phyloP scores from a whole-genome alignment of 1,284 basidiomycete genomes.

The Inonotus obliquus region DNA sequence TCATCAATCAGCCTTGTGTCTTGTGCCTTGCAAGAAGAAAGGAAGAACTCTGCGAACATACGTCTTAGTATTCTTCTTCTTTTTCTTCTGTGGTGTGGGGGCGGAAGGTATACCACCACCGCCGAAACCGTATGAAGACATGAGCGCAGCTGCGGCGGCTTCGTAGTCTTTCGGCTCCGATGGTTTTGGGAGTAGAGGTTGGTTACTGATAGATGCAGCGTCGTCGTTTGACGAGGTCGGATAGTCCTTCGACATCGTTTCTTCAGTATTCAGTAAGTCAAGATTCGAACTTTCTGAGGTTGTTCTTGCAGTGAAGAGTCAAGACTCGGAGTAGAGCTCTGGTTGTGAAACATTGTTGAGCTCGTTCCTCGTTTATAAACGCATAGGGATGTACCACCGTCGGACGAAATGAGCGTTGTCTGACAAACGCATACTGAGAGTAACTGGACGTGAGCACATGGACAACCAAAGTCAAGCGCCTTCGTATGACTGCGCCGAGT shows the following conservation, averaged over 20 bases:
- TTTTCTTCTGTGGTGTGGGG: neutral
- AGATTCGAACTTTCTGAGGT: too few relatives aligned
- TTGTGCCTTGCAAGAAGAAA: neutral
- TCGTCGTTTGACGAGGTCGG: constrained; percentile 5
- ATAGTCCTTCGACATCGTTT: constrained; percentile 5
- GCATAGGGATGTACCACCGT: neutral
- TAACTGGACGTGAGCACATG: neutral
- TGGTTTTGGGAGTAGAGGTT: constrained; percentile 16
- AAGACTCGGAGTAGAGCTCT: too few relatives aligned
- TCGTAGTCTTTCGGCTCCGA: constrained; percentile 19
- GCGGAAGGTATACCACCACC: constrained; percentile 1
- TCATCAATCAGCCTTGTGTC: too few relatives aligned
- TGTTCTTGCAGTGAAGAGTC: too few relatives aligned
- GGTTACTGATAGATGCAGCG: constrained; percentile 14
- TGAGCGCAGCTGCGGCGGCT: constrained; percentile 16
- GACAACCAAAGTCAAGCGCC: neutral
- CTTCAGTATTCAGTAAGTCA: too few relatives aligned
- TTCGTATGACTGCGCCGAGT: neutral
- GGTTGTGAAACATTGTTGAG: neutral
- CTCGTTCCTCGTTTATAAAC: neutral
- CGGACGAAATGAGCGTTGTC: neutral
- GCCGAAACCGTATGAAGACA: constrained; percentile 17
- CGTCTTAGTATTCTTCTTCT: constrained; percentile 7
- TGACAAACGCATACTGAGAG: neutral
- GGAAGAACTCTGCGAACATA: neutral